A percentile compares a stretch with the other conserved stretches of the same genome.
phyloP scores from a whole-genome alignment of 345 rosid species.

The Gossypium australe region DNA sequence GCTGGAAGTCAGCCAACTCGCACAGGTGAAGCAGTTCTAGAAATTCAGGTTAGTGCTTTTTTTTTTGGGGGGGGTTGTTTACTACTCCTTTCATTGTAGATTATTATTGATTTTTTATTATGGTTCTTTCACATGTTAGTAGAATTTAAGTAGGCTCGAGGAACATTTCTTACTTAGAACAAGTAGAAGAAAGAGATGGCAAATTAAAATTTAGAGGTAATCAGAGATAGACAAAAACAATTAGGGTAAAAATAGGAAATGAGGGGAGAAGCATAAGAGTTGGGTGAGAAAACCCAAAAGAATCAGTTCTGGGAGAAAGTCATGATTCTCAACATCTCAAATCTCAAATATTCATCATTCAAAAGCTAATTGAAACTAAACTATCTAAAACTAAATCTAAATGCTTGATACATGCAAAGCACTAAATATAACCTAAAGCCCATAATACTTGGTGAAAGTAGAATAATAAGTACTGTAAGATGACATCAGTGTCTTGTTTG shows the following conservation, averaged over 20 bases:
- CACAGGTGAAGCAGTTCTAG: slow-evolving; percentile 96
- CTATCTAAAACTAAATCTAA: neutral
- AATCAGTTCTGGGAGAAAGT: neutral
- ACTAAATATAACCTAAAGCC: neutral
- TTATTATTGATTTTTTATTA: neutral
- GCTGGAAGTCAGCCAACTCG: slow-evolving; percentile 99
- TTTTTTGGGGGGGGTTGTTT: neutral
- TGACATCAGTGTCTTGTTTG: no score
- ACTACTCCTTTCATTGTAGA: neutral
- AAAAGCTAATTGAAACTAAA: neutral
- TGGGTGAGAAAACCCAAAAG: neutral
- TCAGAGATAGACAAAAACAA: neutral
- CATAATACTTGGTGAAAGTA: neutral
- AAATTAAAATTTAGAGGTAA: neutral
- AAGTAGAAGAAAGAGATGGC: neutral
- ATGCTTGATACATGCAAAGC: neutral
- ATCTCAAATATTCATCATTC: neutral
- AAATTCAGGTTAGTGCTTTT: slow-evolving; percentile 72
- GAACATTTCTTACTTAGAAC: neutral
- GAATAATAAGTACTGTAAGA: neutral
- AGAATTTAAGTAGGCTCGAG: neutral
- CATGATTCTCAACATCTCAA: neutral
- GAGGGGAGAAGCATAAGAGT: neutral
- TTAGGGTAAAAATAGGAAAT: neutral
- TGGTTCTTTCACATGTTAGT: neutral